Conservation (phyloP, 257 asterid genomes). For the Mitragyna speciosa region DNA sequence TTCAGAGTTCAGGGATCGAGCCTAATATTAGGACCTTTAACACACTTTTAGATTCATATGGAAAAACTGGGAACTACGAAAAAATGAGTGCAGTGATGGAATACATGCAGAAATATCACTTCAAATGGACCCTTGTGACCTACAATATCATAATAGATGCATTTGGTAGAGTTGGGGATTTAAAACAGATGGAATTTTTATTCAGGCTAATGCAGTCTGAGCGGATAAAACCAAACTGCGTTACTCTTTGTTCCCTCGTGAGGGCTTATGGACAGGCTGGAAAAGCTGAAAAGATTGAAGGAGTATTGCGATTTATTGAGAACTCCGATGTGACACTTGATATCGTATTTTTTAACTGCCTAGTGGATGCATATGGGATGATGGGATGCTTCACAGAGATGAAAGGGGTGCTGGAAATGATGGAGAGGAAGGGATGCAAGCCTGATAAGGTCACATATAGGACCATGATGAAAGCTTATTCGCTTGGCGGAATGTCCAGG, state of each 20-base stretch:
- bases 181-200: slow-evolving; percentile 78
- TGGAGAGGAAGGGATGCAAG: slow-evolving; percentile 65
- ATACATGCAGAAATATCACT: slow-evolving; percentile 88
- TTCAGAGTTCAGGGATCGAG: slow-evolving; percentile 78
- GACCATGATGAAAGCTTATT: slow-evolving; percentile 75
- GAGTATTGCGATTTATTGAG: slow-evolving; percentile 54
- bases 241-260: slow-evolving; percentile 80
- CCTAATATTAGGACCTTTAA: slow-evolving; percentile 87
- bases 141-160: slow-evolving; percentile 91
- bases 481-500: slow-evolving; percentile 51
- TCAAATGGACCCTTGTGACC: slow-evolving; percentile 80
- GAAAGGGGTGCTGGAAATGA: slow-evolving; percentile 76
- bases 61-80: slow-evolving; percentile 68
- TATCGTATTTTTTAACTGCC: slow-evolving; percentile 75
- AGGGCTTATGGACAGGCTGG: slow-evolving; percentile 77
- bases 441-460: slow-evolving; percentile 78
- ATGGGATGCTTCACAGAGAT: slow-evolving; percentile 84
- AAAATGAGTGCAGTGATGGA: slow-evolving; percentile 93
- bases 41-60: slow-evolving; percentile 82
- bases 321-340: slow-evolving; percentile 79
- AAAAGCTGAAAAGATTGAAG: slow-evolving; percentile 56
- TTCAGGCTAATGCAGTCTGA: slow-evolving; percentile 93
- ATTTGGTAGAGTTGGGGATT: slow-evolving; percentile 77
- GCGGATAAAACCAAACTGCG: slow-evolving; percentile 67
- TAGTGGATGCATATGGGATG: slow-evolving; percentile 82